phyloP scores from a whole-genome alignment of 2,329 filamentous ascomycete genomes.

The Penicillium sp. region DNA sequence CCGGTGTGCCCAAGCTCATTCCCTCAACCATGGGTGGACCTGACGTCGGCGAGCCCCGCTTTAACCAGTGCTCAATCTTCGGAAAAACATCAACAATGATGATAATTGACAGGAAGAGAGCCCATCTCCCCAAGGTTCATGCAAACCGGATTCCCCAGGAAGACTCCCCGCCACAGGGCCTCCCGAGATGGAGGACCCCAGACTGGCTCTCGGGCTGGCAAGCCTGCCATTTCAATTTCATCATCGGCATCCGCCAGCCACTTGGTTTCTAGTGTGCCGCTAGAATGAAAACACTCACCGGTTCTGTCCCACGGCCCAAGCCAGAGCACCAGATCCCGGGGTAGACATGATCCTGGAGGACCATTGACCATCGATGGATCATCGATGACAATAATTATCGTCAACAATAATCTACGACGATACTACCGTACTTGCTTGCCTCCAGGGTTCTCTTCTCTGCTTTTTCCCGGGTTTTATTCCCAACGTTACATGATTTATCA shows the following conservation, averaged over 20 bases:
- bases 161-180: neutral
- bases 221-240: neutral
- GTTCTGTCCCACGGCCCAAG: neutral
- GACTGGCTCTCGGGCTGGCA: neutral
- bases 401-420: neutral
- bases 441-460: neutral
- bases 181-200: conserved; percentile 1
- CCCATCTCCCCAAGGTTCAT: neutral
- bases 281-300: conserved; percentile 23
- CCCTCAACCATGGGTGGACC: neutral
- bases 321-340: neutral
- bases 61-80: no score
- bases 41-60: neutral
- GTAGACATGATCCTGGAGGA: neutral
- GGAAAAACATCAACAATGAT: no score
- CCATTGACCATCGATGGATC: neutral
- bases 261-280: conserved; percentile 12
- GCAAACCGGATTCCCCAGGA: neutral
- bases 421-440: neutral
- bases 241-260: neutral
- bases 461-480: neutral
- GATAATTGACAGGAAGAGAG: no score
- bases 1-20: neutral
- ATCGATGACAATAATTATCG: neutral
- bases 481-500: neutral